A percentile compares a stretch with the other conserved stretches of the same genome.
Conservation (phyloP, 139 green algal species). For the Chlorella sorokiniana region DNA sequence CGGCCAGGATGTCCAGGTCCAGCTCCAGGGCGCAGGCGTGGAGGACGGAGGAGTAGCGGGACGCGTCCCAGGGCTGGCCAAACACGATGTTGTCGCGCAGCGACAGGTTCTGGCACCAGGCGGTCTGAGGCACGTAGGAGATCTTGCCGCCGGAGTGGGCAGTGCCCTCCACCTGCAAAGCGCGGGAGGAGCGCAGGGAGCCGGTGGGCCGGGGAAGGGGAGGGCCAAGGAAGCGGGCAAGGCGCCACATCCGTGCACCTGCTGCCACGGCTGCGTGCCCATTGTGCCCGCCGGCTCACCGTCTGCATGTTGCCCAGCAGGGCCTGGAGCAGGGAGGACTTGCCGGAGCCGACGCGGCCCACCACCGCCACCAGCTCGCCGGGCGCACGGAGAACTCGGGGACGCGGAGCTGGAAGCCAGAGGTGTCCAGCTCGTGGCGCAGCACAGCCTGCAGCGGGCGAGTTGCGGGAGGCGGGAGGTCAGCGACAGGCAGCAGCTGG, state of each 20-base stretch:
- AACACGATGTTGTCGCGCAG: constrained; percentile 82
- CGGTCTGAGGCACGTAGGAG: constrained; percentile 80
- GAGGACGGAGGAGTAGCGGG: constrained; percentile 54
- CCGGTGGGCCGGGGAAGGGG: neutral
- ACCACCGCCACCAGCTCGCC: constrained; percentile 77
- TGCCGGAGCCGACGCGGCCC: constrained; percentile 79
- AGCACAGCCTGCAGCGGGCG: constrained; percentile 41
- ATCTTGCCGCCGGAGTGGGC: constrained; percentile 56
- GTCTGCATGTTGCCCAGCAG: constrained; percentile 76
- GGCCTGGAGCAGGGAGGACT: constrained; percentile 71
- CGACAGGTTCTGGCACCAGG: constrained; percentile 89
- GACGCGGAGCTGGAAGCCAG: constrained; percentile 48
- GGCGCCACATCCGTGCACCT: neutral
- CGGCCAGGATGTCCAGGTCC: constrained; percentile 73
- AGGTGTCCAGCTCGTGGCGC: constrained; percentile 48
- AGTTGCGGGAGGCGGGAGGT: neutral
- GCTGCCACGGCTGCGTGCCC: neutral
- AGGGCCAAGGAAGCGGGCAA: too few species aligned
- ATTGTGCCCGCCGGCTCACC: neutral
- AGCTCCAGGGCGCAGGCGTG: constrained; percentile 55
- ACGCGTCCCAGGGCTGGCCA: constrained; percentile 61
- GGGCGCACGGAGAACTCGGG: constrained; percentile 57
- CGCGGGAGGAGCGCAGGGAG: constrained; percentile 13
- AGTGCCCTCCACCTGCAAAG: constrained; percentile 31
- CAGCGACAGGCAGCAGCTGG: neutral